phyloP scores from a whole-genome alignment of 306 rosid genomes.

The Cercis canadensis region DNA sequence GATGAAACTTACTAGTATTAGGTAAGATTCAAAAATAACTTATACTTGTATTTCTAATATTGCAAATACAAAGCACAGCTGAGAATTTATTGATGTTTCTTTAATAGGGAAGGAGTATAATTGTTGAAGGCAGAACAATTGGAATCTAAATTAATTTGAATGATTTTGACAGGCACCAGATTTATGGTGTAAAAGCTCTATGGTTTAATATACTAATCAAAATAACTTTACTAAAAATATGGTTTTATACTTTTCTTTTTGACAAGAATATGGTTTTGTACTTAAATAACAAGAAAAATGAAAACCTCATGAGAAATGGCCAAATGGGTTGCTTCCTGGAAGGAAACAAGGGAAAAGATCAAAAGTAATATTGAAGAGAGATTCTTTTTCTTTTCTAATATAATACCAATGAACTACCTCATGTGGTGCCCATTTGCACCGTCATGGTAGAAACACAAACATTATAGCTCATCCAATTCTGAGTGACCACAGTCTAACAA shows the following conservation, averaged over 20 bases:
- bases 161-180: slow-evolving; percentile 30
- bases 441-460: slow-evolving; percentile 29
- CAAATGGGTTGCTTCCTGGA: slow-evolving; percentile 44
- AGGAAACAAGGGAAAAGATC: slow-evolving; percentile 49
- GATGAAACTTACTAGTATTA: too few relatives aligned
- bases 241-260: not conserved
- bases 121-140: slow-evolving; percentile 15
- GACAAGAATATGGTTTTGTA: not conserved
- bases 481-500: slow-evolving; percentile 51
- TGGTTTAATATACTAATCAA: slow-evolving; percentile 18
- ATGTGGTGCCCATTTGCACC: slow-evolving; percentile 42
- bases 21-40: too few relatives aligned
- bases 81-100: slow-evolving; percentile 2
- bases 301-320: not conserved
- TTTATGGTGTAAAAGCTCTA: slow-evolving; percentile 7
- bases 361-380: slow-evolving; percentile 32
- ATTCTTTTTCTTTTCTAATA: not conserved
- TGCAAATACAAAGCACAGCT: too few relatives aligned
- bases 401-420: slow-evolving; percentile 25
- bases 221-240: slow-evolving; percentile 27
- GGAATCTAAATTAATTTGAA: slow-evolving; percentile 12
- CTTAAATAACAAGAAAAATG: not conserved
- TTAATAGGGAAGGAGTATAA: slow-evolving; percentile 17
- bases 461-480: slow-evolving; percentile 41
- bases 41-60: too few relatives aligned